Percentiles rank a stretch among this genome's conserved stretches.
Evolutionary conservation across 495 filamentous ascomycete genomes (phyloP).

Genomic region (Trichoderma erinaceum): DNA sequence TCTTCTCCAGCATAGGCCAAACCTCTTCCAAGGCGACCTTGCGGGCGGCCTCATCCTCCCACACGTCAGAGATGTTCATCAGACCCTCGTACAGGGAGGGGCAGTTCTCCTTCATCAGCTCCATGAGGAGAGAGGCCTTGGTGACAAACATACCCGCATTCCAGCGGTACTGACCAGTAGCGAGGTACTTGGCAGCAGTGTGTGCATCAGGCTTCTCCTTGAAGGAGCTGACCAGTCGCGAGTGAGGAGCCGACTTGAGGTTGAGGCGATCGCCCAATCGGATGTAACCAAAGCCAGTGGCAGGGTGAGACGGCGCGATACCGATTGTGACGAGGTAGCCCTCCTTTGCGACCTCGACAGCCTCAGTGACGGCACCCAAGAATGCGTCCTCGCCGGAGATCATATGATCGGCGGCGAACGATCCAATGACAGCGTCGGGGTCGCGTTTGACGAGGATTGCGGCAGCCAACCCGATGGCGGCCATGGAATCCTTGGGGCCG

Average conservation of each 20-base stretch:
- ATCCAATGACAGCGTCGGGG: slow-evolving; percentile 3
- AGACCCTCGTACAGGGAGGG: neutral
- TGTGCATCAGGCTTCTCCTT: slow-evolving; percentile 8
- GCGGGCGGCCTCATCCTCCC: slow-evolving; percentile 1
- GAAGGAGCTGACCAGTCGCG: slow-evolving; percentile 5
- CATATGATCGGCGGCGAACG: slow-evolving; percentile 4
- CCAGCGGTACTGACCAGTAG: slow-evolving; percentile 9
- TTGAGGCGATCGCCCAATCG: neutral
- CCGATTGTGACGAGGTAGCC: slow-evolving; percentile 8
- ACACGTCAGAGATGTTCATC: neutral
- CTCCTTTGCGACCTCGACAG: slow-evolving; percentile 1
- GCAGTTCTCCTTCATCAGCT: slow-evolving; percentile 6
- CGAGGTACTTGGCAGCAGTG: slow-evolving; percentile 12
- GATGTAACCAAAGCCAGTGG: slow-evolving; percentile 7
- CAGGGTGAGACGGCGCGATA: slow-evolving; percentile 6
- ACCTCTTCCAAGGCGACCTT: slow-evolving; percentile 8
- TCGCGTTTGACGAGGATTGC: neutral
- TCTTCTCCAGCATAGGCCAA: slow-evolving; percentile 10
- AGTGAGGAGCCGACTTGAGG: neutral
- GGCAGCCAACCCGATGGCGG: slow-evolving; percentile 4
- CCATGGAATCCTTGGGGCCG: slow-evolving; percentile 8
- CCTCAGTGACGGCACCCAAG: neutral
- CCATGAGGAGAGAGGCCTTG: slow-evolving; percentile 10
- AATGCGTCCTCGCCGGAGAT: neutral
- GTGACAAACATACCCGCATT: slow-evolving; percentile 11